Percentiles rank a stretch among this genome's conserved stretches.
phyloP scores from a whole-genome alignment of 2,329 filamentous ascomycete genomes.

The Fusarium irregulare region DNA sequence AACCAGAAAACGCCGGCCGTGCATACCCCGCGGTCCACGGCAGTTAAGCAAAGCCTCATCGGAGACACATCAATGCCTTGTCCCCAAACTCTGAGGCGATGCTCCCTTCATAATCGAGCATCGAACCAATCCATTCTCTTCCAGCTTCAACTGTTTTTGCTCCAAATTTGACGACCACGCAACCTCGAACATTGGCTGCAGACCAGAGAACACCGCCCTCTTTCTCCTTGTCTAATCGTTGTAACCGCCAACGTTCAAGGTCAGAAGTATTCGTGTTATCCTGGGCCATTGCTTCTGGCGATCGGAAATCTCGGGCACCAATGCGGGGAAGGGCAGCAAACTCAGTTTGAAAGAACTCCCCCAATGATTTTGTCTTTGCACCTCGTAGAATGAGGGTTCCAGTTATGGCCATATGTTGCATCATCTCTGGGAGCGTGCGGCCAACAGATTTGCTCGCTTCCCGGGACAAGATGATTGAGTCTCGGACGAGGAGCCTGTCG shows the following conservation, averaged over 20 bases:
- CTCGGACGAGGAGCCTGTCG: slow-evolving; percentile 79
- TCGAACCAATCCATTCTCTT: slow-evolving; percentile 79
- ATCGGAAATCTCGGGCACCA: slow-evolving; percentile 81
- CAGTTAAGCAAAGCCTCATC: slow-evolving; percentile 51
- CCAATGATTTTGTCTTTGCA: slow-evolving; percentile 71
- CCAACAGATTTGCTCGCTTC: slow-evolving; percentile 56
- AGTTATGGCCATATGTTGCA: slow-evolving; percentile 80
- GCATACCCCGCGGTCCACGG: neutral
- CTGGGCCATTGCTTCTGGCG: slow-evolving; percentile 60
- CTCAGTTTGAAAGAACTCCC: slow-evolving; percentile 80
- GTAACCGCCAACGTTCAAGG: slow-evolving; percentile 64
- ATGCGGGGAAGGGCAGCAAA: slow-evolving; percentile 84
- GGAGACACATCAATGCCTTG: slow-evolving; percentile 81
- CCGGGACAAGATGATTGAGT: slow-evolving; percentile 80
- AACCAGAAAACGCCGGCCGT: slow-evolving; percentile 1
- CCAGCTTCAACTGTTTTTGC: slow-evolving; percentile 84
- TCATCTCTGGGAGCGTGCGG: slow-evolving; percentile 66
- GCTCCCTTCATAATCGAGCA: slow-evolving; percentile 80
- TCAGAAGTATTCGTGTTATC: slow-evolving; percentile 53
- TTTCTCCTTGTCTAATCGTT: slow-evolving; percentile 69
- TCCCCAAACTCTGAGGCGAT: slow-evolving; percentile 80
- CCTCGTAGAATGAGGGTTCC: slow-evolving; percentile 89
- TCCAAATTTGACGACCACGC: slow-evolving; percentile 91
- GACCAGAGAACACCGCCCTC: slow-evolving; percentile 79
- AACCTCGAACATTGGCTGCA: slow-evolving; percentile 81